Base-by-base conservation (phyloP, 345 rosid genomes). In the Pelargonium nanum region DNA sequence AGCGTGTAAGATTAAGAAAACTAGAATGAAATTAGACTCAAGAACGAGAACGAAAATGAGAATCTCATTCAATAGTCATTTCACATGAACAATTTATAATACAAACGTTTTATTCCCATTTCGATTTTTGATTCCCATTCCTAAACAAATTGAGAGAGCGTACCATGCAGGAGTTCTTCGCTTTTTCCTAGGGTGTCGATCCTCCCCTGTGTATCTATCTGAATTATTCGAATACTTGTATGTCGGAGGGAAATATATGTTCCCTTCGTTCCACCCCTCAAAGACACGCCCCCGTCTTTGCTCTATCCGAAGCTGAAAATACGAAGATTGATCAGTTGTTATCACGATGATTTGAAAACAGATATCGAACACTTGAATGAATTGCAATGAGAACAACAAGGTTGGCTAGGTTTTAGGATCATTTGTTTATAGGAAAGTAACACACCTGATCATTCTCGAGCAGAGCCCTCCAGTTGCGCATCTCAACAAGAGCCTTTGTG, bases 151-250 rank as follows among this genome's bases (percentile, higher is more conserved):
- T n/a, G n/a, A n/a, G n/a, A n/a, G n/a, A n/a, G n/a, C n/a, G n/a
- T 84, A 89, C 99, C 99, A 94, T 20, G 99, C 96, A 0, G 99
- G 99, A 45, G 99, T 94, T 63, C 97, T 84, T 78, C 99, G 76
- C 68, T 94, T 94, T 79, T 78, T 91, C 83, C 83, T 88, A 21
- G 85, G 88, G 64, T 72, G 85, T 66, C 88, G 81, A 61, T 81
- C 87, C 58, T 90, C 92, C 44, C 95, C 95, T 1, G 95, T 81
- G 58, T 94, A 90, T 75, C 89, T 75, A 68, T 94, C 99, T 20
- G 99, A 94, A 59, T 90, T 94, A 71, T 88, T 84, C 8, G 95
- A 94, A 68, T 86, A 90, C 76, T 94, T 94, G 89, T 94, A 94
- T 25, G 99, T 93, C 0, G 99, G 99, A 61, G 97, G 96, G 70